A percentile compares a stretch with the other conserved stretches of the same genome.
Conservation (phyloP, 768 basidiomycete genomes). For the Chalciporus chontae region DNA sequence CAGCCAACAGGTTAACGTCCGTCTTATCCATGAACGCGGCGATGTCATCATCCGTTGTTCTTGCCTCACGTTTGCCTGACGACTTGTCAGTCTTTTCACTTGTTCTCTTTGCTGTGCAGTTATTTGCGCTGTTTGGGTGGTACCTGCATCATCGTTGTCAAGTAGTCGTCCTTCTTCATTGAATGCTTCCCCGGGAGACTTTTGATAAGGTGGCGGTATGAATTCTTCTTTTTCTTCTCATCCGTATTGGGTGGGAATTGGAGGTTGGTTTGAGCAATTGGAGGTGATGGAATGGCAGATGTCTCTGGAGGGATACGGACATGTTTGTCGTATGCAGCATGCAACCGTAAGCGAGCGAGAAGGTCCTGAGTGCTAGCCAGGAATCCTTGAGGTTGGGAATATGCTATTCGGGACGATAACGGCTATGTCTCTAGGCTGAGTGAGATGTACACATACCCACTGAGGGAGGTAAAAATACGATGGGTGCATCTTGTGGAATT, state of each 20-base stretch:
- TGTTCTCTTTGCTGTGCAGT: slow-evolving; percentile 76
- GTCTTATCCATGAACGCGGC: slow-evolving; percentile 89
- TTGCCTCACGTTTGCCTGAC: slow-evolving; percentile 83
- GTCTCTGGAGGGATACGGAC: slow-evolving; percentile 50
- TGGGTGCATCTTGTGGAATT: slow-evolving; percentile 18
- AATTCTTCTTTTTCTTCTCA: slow-evolving; percentile 73
- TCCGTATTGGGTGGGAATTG: slow-evolving; percentile 51
- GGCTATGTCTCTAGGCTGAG: slow-evolving; percentile 5
- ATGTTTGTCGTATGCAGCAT: slow-evolving; percentile 77
- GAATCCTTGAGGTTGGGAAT: slow-evolving; percentile 37
- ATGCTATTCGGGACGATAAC: slow-evolving; percentile 21
- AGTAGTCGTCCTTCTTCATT: slow-evolving; percentile 73
- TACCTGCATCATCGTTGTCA: slow-evolving; percentile 59
- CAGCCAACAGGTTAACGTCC: slow-evolving; percentile 61
- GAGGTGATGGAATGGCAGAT: slow-evolving; percentile 23
- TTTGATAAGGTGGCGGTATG: slow-evolving; percentile 74
- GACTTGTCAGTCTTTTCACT: slow-evolving; percentile 88
- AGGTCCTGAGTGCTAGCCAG: slow-evolving; percentile 79
- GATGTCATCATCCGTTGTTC: slow-evolving; percentile 87
- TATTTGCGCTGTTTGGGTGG: slow-evolving; percentile 77
- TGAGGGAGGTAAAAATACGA: slow-evolving; percentile 30
- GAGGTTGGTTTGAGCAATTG: slow-evolving; percentile 31
- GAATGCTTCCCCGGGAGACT: slow-evolving; percentile 78
- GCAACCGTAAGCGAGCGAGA: slow-evolving; percentile 65
- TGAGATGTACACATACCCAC: slow-evolving; percentile 27